These are phyloP conservation scores for Besnoitia besnoiti DNA, from an alignment of 169 alveolate genomes.

Conservation along the genomic window DNA sequence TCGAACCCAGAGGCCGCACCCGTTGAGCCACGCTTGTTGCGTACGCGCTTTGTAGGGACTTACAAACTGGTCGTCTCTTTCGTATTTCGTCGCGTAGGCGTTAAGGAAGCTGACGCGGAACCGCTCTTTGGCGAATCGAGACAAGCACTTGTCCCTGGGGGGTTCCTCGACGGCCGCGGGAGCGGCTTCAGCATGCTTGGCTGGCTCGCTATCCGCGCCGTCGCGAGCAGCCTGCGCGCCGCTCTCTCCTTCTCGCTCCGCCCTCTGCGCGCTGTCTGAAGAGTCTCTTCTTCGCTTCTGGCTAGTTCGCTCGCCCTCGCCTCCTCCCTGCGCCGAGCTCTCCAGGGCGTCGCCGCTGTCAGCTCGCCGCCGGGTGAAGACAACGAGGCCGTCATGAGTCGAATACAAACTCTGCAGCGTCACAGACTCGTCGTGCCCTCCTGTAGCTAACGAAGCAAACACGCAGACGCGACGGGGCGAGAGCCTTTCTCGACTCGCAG, in stretches of 20 bases:
- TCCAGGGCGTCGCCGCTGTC: background rate
- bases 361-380: background rate
- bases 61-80: constrained; percentile 41
- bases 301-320: background rate
- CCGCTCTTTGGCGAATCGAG: constrained; percentile 39
- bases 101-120: constrained; percentile 43
- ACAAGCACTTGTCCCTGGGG: constrained; percentile 1
- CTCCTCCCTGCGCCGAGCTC: background rate
- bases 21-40: too few species aligned
- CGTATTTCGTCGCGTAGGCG: constrained; percentile 27
- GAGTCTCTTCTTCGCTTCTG: background rate
- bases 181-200: background rate
- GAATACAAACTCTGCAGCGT: constrained; percentile 29
- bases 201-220: background rate
- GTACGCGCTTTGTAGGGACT: background rate
- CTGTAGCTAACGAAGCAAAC: background rate
- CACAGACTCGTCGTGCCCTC: constrained; percentile 15
- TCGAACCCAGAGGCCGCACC: too few species aligned
- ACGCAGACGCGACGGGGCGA: too few species aligned
- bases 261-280: background rate
- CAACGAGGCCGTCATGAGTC: constrained; percentile 32
- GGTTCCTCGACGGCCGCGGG: background rate
- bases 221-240: background rate
- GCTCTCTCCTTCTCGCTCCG: background rate
- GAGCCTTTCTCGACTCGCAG: too few species aligned